phyloP scores from a whole-genome alignment of 169 alveolate genomes.

The Cryptosporidium ubiquitum region DNA sequence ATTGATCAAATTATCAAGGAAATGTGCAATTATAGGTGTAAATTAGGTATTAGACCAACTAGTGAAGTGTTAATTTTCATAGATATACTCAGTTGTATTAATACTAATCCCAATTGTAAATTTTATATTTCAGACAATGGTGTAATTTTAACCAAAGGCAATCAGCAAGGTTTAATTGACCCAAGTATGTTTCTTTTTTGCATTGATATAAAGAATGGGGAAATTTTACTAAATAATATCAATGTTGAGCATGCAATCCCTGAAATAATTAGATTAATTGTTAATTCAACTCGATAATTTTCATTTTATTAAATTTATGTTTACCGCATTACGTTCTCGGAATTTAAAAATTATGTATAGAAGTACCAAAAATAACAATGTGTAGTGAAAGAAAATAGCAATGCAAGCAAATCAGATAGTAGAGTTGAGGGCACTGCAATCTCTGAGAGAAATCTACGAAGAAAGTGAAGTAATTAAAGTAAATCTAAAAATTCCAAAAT shows the following conservation, averaged over 20 bases:
- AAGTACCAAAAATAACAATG: neutral
- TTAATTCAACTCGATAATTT: neutral
- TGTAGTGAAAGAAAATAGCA: neutral
- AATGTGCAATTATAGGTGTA: conserved; percentile 16
- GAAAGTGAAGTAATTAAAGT: conserved; percentile 23
- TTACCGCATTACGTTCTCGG: conserved; percentile 39
- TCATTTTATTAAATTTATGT: neutral
- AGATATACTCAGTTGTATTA: neutral
- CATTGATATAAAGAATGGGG: conserved; percentile 38
- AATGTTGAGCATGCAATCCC: neutral
- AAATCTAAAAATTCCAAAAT: conserved; percentile 1
- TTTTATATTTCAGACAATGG: conserved; percentile 38
- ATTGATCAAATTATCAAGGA: conserved; percentile 14
- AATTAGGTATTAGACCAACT: conserved; percentile 20
- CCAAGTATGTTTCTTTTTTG: conserved; percentile 28
- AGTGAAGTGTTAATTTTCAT: conserved; percentile 25
- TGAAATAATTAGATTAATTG: conserved; percentile 4
- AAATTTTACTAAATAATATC: conserved; percentile 17
- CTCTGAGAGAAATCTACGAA: conserved; percentile 24
- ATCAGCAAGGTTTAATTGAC: conserved; percentile 14
- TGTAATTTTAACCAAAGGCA: conserved; percentile 26
- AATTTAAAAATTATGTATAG: neutral
- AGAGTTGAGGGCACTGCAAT: conserved; percentile 48
- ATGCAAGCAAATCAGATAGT: conserved; percentile 50
- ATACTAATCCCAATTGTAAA: neutral